phyloP scores from a whole-genome alignment of 768 basidiomycete species.

The Cystobasidium tubakii region DNA sequence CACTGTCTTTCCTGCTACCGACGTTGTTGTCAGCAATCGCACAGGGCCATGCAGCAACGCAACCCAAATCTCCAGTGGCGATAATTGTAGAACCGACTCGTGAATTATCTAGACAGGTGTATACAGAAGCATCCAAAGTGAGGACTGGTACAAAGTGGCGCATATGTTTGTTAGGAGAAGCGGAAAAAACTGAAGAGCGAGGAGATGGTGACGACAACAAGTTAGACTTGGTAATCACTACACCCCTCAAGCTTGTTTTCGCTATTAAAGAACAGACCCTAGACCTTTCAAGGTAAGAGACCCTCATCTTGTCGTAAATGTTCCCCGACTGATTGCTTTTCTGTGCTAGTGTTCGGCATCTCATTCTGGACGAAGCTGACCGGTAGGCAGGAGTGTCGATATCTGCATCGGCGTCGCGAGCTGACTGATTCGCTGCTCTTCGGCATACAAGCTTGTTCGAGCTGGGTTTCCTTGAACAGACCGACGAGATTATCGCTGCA shows the following conservation, averaged over 20 bases:
- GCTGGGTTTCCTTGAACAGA: conserved; percentile 76
- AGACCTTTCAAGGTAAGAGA: conserved; percentile 68
- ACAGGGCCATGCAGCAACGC: conserved; percentile 52
- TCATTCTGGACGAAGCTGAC: conserved; percentile 46
- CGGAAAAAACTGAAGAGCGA: neutral
- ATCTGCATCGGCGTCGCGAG: too few relatives aligned
- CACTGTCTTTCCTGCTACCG: conserved; percentile 82
- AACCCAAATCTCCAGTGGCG: conserved; percentile 48
- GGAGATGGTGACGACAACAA: conserved; percentile 15
- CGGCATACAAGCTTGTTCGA: conserved; percentile 72
- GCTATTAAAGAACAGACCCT: conserved; percentile 65
- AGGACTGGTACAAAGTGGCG: conserved; percentile 56
- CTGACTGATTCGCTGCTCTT: conserved; percentile 38
- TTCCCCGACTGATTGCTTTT: neutral
- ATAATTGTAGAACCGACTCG: conserved; percentile 84
- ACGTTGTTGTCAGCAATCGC: conserved; percentile 59
- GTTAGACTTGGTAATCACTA: conserved; percentile 82
- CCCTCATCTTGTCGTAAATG: neutral
- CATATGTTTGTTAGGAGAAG: conserved; percentile 40
- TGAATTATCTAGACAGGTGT: conserved; percentile 91
- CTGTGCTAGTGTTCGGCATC: conserved; percentile 22
- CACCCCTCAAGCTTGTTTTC: conserved; percentile 79
- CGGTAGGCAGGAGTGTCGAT: conserved; percentile 14
- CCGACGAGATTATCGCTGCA: conserved; percentile 74
- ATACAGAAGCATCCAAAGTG: conserved; percentile 79